Percentiles rank a stretch among this genome's conserved stretches.
These are phyloP conservation scores for Fraxinus angustifolia DNA, from an alignment of 305 asterid species.

Conservation along the genomic window DNA sequence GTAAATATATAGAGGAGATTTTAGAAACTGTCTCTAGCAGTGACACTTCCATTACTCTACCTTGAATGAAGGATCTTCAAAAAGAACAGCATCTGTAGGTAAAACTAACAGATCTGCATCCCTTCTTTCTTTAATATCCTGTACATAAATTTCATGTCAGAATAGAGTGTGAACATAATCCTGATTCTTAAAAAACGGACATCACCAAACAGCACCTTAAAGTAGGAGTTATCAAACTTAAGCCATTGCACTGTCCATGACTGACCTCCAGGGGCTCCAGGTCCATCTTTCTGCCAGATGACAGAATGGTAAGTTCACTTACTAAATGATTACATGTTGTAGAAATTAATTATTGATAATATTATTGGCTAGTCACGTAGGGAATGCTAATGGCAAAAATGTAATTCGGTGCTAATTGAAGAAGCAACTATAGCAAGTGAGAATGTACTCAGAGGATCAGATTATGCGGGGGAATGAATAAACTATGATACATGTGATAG, in stretches of 20 bases:
- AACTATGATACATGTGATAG: background rate
- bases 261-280: constrained; percentile 97
- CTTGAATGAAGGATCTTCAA: constrained; percentile 95
- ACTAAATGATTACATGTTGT: background rate
- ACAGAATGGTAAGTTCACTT: constrained; percentile 4
- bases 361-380: background rate
- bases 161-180: constrained; percentile 19
- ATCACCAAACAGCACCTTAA: constrained; percentile 52
- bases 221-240: constrained; percentile 88
- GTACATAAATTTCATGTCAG: constrained; percentile 21
- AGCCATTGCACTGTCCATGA: constrained; percentile 96
- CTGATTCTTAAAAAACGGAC: background rate
- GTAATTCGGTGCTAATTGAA: background rate
- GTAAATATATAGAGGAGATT: constrained; percentile 5
- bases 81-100: constrained; percentile 91
- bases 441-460: background rate
- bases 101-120: constrained; percentile 86
- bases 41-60: constrained; percentile 29
- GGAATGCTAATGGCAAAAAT: background rate
- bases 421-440: constrained; percentile 6
- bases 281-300: constrained; percentile 85
- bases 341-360: background rate
- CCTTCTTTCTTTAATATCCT: constrained; percentile 82
- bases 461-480: background rate
- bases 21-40: background rate